These are phyloP conservation scores for Collybiopsis confluens DNA, from an alignment of 768 basidiomycete genomes.

Conservation along the genomic window DNA sequence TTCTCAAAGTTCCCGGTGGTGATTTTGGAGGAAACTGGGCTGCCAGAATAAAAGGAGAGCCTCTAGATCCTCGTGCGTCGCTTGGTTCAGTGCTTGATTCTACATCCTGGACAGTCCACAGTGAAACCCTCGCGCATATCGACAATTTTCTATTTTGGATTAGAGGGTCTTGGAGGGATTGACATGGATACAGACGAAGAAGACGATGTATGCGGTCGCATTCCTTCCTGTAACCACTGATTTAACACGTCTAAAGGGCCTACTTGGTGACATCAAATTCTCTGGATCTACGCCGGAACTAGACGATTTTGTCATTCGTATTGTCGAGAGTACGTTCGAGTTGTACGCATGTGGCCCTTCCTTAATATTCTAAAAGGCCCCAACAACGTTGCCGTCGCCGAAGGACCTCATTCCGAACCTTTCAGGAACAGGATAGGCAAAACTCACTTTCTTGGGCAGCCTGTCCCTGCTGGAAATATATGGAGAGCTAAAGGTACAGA, in stretches of 20 bases:
- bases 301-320: slow-evolving; percentile 76
- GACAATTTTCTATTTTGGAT: slow-evolving; percentile 79
- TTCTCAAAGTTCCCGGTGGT: slow-evolving; percentile 82
- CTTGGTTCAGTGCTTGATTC: slow-evolving; percentile 3
- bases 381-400: slow-evolving; percentile 47
- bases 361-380: slow-evolving; percentile 40
- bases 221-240: background rate
- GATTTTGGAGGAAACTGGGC: slow-evolving; percentile 87
- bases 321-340: slow-evolving; percentile 61
- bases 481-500: slow-evolving; percentile 79
- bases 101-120: slow-evolving; percentile 11
- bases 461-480: slow-evolving; percentile 56
- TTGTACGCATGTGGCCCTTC: background rate
- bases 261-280: slow-evolving; percentile 66
- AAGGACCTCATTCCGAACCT: slow-evolving; percentile 50
- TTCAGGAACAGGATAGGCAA: slow-evolving; percentile 65
- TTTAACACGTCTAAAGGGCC: slow-evolving; percentile 48
- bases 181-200: slow-evolving; percentile 76
- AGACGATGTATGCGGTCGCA: slow-evolving; percentile 53
- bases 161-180: slow-evolving; percentile 83
- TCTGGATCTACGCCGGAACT: slow-evolving; percentile 73
- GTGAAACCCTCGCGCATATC: slow-evolving; percentile 61
- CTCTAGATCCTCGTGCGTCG: slow-evolving; percentile 58
- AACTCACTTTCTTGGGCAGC: slow-evolving; percentile 65
- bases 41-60: slow-evolving; percentile 76